phyloP scores from a whole-genome alignment of 2,329 filamentous ascomycete species.

The Pseudogymnoascus sp. region DNA sequence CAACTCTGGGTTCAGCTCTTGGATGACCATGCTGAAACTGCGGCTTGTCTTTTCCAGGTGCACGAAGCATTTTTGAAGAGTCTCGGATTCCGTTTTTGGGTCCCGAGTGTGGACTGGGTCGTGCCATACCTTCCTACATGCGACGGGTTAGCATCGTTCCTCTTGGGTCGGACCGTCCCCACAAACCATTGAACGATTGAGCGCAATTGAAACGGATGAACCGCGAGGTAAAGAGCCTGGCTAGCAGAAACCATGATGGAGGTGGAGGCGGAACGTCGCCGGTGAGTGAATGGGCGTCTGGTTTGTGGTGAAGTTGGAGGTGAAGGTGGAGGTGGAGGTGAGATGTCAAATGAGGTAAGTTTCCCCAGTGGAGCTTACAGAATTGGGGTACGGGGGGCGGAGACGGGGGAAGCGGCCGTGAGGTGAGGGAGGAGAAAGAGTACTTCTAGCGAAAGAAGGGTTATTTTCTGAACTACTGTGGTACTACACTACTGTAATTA shows the following conservation, averaged over 20 bases:
- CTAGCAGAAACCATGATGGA: slow-evolving; percentile 46
- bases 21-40: slow-evolving; percentile 81
- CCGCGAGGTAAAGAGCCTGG: slow-evolving; percentile 60
- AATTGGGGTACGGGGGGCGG: not conserved
- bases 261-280: not conserved
- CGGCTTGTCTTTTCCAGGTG: slow-evolving; percentile 78
- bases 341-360: not conserved
- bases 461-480: too few species aligned
- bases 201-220: slow-evolving; percentile 72
- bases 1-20: slow-evolving; percentile 86
- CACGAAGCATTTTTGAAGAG: slow-evolving; percentile 74
- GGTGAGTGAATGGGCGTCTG: not conserved
- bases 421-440: not conserved
- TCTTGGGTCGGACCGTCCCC: not conserved
- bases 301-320: not conserved
- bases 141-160: not conserved
- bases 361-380: not conserved
- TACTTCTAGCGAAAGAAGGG: too few species aligned
- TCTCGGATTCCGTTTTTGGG: slow-evolving; percentile 60
- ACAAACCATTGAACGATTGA: slow-evolving; percentile 79
- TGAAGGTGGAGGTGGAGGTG: not conserved
- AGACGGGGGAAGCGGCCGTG: not conserved
- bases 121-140: slow-evolving; percentile 80
- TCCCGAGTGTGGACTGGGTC: slow-evolving; percentile 80
- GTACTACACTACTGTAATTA: too few species aligned